These are phyloP conservation scores for Hevea brasiliensis DNA, from an alignment of 345 rosid genomes.

Conservation along the genomic window DNA sequence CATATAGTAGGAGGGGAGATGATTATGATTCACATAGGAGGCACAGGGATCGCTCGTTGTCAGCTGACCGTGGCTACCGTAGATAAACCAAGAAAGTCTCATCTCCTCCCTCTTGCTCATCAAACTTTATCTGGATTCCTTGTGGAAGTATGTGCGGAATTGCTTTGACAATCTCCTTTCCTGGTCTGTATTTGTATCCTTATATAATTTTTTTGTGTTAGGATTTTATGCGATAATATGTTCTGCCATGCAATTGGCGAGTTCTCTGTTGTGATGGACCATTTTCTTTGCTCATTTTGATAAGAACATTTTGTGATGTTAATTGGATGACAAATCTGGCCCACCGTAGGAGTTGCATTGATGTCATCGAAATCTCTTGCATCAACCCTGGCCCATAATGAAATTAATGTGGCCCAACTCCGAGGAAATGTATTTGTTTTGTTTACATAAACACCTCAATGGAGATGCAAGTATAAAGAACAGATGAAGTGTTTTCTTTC, in stretches of 20 bases:
- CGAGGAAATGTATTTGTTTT: not conserved
- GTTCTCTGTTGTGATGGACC: not conserved
- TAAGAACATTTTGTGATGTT: not conserved
- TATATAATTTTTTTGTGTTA: not conserved
- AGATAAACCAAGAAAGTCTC: conserved; percentile 18
- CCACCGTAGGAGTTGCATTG: not conserved
- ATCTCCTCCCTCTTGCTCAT: not conserved
- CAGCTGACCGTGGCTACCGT: conserved; percentile 26
- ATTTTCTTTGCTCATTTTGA: not conserved
- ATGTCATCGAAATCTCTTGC: not conserved
- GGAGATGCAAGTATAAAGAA: not conserved
- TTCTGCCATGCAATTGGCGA: not conserved
- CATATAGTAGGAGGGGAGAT: conserved; percentile 35
- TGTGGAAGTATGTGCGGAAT: too few species aligned
- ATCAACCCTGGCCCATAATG: not conserved
- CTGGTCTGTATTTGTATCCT: conserved; percentile 5
- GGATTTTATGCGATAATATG: not conserved
- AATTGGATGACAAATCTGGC: not conserved
- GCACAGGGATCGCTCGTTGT: conserved; percentile 37
- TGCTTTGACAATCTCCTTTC: not conserved
- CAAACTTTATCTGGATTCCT: not conserved
- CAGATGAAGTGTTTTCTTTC: not conserved
- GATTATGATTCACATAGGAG: conserved; percentile 37
- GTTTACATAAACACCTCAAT: too few species aligned
- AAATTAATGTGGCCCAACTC: not conserved